phyloP scores from a whole-genome alignment of 2,329 filamentous ascomycete genomes.

The Pleomassaria siparia region DNA sequence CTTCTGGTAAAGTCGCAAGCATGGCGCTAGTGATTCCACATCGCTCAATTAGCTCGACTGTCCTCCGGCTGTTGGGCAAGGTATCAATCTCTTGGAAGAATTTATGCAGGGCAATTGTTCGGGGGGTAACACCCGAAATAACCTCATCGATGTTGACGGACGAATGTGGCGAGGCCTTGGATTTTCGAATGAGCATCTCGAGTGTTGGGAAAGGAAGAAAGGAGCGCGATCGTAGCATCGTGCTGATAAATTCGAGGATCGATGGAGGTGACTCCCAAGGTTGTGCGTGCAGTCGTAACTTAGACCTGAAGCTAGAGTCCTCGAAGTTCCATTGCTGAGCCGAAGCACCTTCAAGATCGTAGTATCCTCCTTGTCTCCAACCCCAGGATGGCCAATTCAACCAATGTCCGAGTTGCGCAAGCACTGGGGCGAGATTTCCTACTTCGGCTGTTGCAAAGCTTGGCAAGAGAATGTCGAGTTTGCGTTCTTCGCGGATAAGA shows the following conservation, averaged over 20 bases:
- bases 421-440: slow-evolving; percentile 65
- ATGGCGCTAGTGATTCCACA: slow-evolving; percentile 67
- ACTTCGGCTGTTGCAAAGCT: slow-evolving; percentile 49
- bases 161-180: slow-evolving; percentile 40
- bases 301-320: slow-evolving; percentile 43
- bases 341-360: slow-evolving; percentile 61
- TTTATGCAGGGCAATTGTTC: slow-evolving; percentile 69
- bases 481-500: slow-evolving; percentile 85
- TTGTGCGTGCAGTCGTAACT: slow-evolving; percentile 28
- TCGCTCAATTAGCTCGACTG: slow-evolving; percentile 73
- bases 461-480: slow-evolving; percentile 66
- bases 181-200: slow-evolving; percentile 39
- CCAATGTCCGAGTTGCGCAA: slow-evolving; percentile 82
- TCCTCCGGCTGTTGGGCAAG: slow-evolving; percentile 52
- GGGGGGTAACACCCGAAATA: slow-evolving; percentile 36
- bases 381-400: slow-evolving; percentile 71
- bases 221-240: slow-evolving; percentile 29
- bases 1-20: slow-evolving; percentile 82
- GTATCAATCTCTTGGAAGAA: slow-evolving; percentile 60
- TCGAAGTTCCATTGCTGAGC: slow-evolving; percentile 60
- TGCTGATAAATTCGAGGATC: slow-evolving; percentile 56
- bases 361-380: slow-evolving; percentile 55
- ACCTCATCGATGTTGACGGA: slow-evolving; percentile 40
- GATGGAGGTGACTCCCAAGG: slow-evolving; percentile 56
- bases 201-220: slow-evolving; percentile 41